phyloP scores from a whole-genome alignment of 352 stramenopile genomes.

The Vaucheria bursata region DNA sequence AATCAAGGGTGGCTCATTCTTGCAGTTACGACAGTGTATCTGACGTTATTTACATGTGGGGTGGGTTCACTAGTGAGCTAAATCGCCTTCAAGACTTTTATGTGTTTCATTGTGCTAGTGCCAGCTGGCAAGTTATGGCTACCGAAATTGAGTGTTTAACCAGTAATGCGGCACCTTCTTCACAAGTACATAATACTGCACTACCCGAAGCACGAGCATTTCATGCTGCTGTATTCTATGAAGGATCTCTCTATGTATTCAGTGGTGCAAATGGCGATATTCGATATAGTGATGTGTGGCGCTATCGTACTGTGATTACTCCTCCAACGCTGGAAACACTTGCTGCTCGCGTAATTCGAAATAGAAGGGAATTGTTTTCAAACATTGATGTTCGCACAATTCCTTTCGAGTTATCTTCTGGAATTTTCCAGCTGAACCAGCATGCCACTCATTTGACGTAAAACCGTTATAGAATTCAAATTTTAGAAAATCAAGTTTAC shows the following conservation, averaged over 20 bases:
- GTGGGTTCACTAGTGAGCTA: constrained; percentile 40
- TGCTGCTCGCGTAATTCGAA: no score
- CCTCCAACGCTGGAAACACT: background rate
- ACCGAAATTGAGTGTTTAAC: no score
- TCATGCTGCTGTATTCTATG: constrained; percentile 39
- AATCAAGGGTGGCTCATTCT: constrained; percentile 42
- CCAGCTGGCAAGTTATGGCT: background rate
- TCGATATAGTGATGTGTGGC: constrained; percentile 35
- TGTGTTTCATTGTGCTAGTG: constrained; percentile 18
- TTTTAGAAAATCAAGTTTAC: no score
- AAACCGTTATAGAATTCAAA: no score
- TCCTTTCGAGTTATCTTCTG: no score
- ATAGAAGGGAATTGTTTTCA: no score
- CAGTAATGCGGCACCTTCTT: no score
- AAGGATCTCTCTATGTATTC: constrained; percentile 47
- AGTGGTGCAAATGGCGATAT: constrained; percentile 39
- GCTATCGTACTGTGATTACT: background rate
- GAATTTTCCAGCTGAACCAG: no score
- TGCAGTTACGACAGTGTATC: constrained; percentile 39
- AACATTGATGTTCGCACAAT: no score
- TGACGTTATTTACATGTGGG: constrained; percentile 39
- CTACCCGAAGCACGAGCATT: constrained; percentile 36
- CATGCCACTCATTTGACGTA: no score
- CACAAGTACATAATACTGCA: no score
- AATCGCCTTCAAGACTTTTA: constrained; percentile 25